Evolutionary conservation across 2,329 filamentous ascomycete genomes (phyloP).

Genomic region (Trichoderma lentiforme): DNA sequence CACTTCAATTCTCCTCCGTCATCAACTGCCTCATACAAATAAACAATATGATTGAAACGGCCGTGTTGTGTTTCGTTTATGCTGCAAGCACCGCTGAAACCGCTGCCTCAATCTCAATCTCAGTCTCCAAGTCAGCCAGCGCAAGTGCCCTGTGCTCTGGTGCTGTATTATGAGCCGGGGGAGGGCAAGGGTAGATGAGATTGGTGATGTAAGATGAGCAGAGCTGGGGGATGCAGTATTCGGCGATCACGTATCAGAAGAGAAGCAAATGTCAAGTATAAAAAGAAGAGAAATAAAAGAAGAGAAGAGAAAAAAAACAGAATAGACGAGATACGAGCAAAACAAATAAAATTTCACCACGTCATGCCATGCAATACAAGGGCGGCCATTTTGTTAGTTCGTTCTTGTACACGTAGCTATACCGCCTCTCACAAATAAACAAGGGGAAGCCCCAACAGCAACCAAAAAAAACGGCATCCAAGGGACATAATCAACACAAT

Average conservation of each 20-base stretch:
- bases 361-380: background rate
- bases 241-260: background rate
- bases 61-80: conserved; percentile 7
- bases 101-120: background rate
- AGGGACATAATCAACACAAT: background rate
- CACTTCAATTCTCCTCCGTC: background rate
- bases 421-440: background rate
- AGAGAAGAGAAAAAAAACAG: background rate
- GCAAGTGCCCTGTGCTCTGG: background rate
- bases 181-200: background rate
- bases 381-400: background rate
- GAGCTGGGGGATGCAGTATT: background rate
- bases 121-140: background rate
- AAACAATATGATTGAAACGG: background rate
- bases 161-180: background rate
- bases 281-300: background rate
- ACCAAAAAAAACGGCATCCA: background rate
- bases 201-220: background rate
- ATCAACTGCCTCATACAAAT: background rate
- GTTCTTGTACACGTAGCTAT: background rate
- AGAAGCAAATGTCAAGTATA: background rate
- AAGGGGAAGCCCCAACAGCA: background rate
- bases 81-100: background rate
- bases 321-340: background rate
- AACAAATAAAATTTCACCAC: background rate